Evolutionary conservation across 495 filamentous ascomycete species (phyloP).

Genomic region (Talaromyces ruber): DNA sequence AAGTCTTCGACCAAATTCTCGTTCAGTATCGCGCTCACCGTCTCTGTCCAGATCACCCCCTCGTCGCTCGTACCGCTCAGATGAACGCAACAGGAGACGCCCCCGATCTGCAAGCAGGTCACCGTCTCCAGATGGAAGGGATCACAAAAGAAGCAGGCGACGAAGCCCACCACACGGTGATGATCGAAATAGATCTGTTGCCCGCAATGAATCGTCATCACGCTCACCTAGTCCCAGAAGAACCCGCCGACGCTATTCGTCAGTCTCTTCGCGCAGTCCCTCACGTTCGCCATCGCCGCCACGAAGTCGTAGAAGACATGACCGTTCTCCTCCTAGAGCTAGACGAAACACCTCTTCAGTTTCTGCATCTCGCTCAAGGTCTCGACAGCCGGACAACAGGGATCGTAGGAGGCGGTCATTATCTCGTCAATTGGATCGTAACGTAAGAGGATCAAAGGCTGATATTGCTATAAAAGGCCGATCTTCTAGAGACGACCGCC

Average conservation of each 20-base stretch:
- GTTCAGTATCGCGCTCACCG: conserved; percentile 27
- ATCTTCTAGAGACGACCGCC: conserved; percentile 26
- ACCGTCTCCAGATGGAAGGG: conserved; percentile 27
- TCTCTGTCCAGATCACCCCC: conserved; percentile 32
- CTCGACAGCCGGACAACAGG: conserved; percentile 14
- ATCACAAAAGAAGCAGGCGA: conserved; percentile 25
- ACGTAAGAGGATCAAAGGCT: conserved; percentile 20
- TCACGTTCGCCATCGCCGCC: conserved; percentile 26
- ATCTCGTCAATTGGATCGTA: conserved; percentile 17
- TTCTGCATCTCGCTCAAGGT: conserved; percentile 39
- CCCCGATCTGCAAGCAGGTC: conserved; percentile 30
- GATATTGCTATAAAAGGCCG: conserved; percentile 39
- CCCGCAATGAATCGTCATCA: conserved; percentile 43
- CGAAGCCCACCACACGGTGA: conserved; percentile 40
- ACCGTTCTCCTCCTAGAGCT: conserved; percentile 27
- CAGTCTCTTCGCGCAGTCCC: conserved; percentile 37
- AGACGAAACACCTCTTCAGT: conserved; percentile 23
- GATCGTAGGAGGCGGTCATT: conserved; percentile 31
- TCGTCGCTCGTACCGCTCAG: conserved; percentile 25
- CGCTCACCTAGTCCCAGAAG: conserved; percentile 58
- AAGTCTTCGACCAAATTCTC: conserved; percentile 23
- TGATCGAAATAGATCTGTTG: conserved; percentile 41
- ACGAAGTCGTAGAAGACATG: conserved; percentile 21
- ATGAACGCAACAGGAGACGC: conserved; percentile 21
- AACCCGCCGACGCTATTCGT: conserved; percentile 34